phyloP scores from a whole-genome alignment of 495 filamentous ascomycete species.

The Amphirosellinia nigrospora region DNA sequence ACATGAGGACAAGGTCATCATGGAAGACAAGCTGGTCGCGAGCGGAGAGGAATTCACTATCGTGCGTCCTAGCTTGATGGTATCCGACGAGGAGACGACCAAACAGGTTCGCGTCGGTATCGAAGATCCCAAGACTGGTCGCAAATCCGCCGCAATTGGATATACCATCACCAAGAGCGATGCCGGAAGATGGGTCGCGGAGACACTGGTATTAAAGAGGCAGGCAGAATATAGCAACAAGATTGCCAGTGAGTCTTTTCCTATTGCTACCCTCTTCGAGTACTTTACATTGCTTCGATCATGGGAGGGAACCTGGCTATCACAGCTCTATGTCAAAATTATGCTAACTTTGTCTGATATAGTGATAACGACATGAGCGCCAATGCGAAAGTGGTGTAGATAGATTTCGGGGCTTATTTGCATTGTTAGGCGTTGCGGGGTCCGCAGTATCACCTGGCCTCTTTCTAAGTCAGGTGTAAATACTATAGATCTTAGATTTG shows the following conservation, averaged over 20 bases:
- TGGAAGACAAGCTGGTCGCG: conserved; percentile 57
- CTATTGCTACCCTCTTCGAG: background rate
- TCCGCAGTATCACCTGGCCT: background rate
- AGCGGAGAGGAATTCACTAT: conserved; percentile 52
- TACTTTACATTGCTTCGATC: background rate
- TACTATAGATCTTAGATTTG: background rate
- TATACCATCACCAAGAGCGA: conserved; percentile 52
- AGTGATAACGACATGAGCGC: conserved; percentile 16
- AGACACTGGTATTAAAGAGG: conserved; percentile 31
- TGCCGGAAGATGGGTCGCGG: conserved; percentile 48
- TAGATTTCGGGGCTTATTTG: background rate
- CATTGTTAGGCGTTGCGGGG: background rate
- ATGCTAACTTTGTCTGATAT: background rate
- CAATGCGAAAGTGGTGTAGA: background rate
- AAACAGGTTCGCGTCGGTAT: conserved; percentile 47
- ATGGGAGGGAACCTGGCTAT: background rate
- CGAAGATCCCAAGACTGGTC: conserved; percentile 40
- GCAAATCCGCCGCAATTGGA: conserved; percentile 47
- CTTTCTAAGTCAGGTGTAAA: background rate
- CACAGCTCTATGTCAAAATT: background rate
- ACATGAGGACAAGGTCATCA: conserved; percentile 64
- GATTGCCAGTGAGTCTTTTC: conserved; percentile 24
- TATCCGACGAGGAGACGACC: conserved; percentile 35
- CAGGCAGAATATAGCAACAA: conserved; percentile 31
- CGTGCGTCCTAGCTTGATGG: conserved; percentile 47